These are phyloP conservation scores for Colletotrichum lupini DNA, from an alignment of 2,329 filamentous ascomycete genomes.

Conservation along the genomic window DNA sequence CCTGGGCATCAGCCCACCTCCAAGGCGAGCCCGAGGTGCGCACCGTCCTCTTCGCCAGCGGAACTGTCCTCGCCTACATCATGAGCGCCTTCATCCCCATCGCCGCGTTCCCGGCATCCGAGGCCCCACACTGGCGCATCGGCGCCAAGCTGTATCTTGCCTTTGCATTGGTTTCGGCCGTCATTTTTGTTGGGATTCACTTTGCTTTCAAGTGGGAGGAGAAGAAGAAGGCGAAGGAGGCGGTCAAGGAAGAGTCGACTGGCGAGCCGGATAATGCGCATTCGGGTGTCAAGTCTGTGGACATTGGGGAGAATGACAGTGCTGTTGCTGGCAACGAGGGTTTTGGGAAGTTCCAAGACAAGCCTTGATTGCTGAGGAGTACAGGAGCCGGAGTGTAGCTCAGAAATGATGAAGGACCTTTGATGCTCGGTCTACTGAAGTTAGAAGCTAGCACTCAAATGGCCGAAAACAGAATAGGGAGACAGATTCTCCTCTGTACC, in stretches of 20 bases:
- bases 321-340: neutral
- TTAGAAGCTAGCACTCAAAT: neutral
- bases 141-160: constrained; percentile 14
- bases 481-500: too few relatives aligned
- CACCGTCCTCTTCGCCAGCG: constrained; percentile 29
- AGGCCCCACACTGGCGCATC: constrained; percentile 21
- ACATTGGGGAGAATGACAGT: neutral
- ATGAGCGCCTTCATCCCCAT: constrained; percentile 31
- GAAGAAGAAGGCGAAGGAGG: constrained; percentile 17
- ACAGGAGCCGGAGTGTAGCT: neutral
- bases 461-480: too few relatives aligned
- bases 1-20: constrained; percentile 10
- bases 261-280: constrained; percentile 18
- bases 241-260: constrained; percentile 4
- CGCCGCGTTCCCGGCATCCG: constrained; percentile 12
- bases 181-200: constrained; percentile 20
- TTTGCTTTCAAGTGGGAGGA: constrained; percentile 22
- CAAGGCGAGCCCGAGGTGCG: constrained; percentile 26
- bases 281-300: neutral
- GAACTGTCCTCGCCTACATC: constrained; percentile 11
- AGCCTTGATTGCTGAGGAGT: neutral
- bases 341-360: neutral
- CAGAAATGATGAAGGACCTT: neutral
- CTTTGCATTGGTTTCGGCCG: constrained; percentile 9
- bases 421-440: neutral